Conservation (phyloP, 768 basidiomycete species). For the Megacollybia marginata region DNA sequence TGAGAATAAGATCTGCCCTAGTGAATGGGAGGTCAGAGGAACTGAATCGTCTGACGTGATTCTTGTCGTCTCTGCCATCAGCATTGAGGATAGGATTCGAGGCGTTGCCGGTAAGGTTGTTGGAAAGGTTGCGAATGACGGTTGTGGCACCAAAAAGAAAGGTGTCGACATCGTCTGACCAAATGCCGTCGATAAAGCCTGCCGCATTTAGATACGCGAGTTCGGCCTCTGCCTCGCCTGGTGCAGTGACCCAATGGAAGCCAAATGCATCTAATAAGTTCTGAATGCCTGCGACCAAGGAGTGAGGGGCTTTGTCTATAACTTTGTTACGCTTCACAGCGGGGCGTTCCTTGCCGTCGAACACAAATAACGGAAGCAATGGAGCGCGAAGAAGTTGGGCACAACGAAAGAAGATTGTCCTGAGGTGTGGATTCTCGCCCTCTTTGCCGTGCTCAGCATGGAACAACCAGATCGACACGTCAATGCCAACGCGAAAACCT, state of each 20-base stretch:
- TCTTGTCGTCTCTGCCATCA: constrained; percentile 66
- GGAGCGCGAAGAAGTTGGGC: constrained; percentile 70
- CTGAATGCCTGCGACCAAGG: constrained; percentile 71
- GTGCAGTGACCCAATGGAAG: constrained; percentile 79
- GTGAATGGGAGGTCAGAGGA: constrained; percentile 35
- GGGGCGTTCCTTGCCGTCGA: constrained; percentile 84
- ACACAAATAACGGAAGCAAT: constrained; percentile 84
- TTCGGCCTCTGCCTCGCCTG: constrained; percentile 94
- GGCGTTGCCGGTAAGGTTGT: constrained; percentile 66
- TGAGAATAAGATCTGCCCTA: constrained; percentile 73
- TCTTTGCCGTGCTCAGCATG: constrained; percentile 44
- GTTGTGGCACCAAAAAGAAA: constrained; percentile 82
- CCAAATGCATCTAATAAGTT: constrained; percentile 73
- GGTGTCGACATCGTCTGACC: constrained; percentile 92
- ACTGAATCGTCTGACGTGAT: constrained; percentile 49
- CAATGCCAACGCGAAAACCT: constrained; percentile 80
- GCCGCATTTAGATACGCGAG: constrained; percentile 78
- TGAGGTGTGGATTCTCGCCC: constrained; percentile 60
- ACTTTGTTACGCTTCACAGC: constrained; percentile 73
- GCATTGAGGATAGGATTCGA: constrained; percentile 56
- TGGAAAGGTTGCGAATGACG: constrained; percentile 76
- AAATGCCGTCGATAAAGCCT: constrained; percentile 79
- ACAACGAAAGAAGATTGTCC: constrained; percentile 77
- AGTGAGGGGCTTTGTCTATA: constrained; percentile 52
- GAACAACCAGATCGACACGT: constrained; percentile 59